phyloP scores from a whole-genome alignment of 208 protist genomes.

The Entamoeba invadens region DNA sequence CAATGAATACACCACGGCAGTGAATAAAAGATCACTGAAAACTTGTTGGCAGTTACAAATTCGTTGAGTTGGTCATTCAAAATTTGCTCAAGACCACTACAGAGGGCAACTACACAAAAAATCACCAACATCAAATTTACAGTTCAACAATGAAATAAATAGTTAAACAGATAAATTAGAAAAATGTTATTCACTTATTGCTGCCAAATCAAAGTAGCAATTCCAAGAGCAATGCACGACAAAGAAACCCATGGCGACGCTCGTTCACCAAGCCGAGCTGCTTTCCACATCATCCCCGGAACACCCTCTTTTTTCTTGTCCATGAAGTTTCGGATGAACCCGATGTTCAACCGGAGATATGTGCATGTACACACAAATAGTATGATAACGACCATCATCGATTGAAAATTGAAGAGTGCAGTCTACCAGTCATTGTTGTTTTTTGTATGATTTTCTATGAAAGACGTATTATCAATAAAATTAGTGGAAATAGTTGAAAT shows the following conservation, averaged over 20 bases:
- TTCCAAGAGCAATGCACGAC: not conserved
- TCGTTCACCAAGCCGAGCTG: not conserved
- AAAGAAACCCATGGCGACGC: not conserved
- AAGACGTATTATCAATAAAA: too few species aligned
- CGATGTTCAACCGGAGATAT: not conserved
- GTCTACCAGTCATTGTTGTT: not conserved
- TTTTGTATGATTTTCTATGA: too few species aligned
- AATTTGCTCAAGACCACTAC: not conserved
- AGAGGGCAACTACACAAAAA: too few species aligned
- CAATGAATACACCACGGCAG: not conserved
- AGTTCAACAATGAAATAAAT: too few species aligned
- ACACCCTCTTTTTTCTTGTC: conserved; percentile 7
- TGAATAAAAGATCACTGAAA: not conserved
- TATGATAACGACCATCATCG: not conserved
- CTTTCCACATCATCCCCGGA: not conserved
- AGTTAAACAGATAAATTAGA: not conserved
- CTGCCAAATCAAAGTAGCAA: not conserved
- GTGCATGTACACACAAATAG: not conserved
- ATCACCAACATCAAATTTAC: too few species aligned
- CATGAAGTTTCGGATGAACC: not conserved
- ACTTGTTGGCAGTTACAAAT: not conserved
- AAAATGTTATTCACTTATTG: not conserved
- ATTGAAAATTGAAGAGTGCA: not conserved
- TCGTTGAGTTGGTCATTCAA: not conserved
- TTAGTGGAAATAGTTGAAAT: too few species aligned